phyloP scores from a whole-genome alignment of 306 rosid species.

The Malus sylvestris region DNA sequence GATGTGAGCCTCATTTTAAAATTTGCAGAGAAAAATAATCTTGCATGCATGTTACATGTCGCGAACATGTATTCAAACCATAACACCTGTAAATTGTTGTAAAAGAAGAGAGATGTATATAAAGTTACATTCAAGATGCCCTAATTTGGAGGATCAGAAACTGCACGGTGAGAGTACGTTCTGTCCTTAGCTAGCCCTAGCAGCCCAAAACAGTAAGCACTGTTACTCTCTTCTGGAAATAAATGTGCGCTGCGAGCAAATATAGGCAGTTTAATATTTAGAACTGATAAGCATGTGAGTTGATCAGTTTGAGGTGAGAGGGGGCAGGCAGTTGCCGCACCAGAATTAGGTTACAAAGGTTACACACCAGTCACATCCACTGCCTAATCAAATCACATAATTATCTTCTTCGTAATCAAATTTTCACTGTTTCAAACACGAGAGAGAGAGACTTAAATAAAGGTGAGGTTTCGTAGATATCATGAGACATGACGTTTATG shows the following conservation, averaged over 20 bases:
- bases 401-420: not conserved
- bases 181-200: not conserved
- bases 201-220: not conserved
- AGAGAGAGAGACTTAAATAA: not conserved
- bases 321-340: not conserved
- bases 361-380: slow-evolving; percentile 5
- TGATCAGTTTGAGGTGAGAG: not conserved
- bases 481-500: slow-evolving; percentile 16
- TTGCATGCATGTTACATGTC: no score
- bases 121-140: not conserved
- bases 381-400: not conserved
- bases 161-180: not conserved
- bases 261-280: not conserved
- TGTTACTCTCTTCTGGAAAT: not conserved
- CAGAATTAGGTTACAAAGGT: slow-evolving; percentile 11
- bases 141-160: not conserved
- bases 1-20: not conserved
- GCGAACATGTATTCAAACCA: no score
- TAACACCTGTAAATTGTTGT: not conserved
- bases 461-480: not conserved
- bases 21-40: no score
- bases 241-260: not conserved
- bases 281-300: not conserved
- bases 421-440: not conserved
- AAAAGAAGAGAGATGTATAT: no score